A percentile compares a stretch with the other conserved stretches of the same genome.
phyloP scores from a whole-genome alignment of 2,329 filamentous ascomycete species.

The Parafenestella ontariensis region DNA sequence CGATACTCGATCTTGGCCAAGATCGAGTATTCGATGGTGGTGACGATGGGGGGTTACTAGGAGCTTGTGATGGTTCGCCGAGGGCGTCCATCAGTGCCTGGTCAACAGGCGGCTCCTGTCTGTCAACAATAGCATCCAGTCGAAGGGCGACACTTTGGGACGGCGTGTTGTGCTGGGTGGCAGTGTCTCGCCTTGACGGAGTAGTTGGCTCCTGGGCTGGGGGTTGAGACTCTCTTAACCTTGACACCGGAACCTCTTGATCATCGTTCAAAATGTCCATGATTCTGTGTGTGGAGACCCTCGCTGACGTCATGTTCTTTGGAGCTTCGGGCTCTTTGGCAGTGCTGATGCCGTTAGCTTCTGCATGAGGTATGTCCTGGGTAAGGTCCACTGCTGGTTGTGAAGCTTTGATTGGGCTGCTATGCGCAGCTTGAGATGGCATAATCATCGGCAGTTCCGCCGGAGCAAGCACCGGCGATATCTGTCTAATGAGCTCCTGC shows the following conservation, averaged over 20 bases:
- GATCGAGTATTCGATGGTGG: conserved; percentile 20
- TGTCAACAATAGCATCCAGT: conserved; percentile 27
- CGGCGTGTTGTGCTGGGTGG: conserved; percentile 24
- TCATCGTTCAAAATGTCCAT: conserved; percentile 49
- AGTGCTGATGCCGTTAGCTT: conserved; percentile 12
- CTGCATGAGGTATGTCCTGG: conserved; percentile 11
- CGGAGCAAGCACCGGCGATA: conserved; percentile 25
- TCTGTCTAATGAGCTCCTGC: conserved; percentile 17
- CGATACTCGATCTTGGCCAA: conserved; percentile 21
- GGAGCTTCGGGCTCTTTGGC: conserved; percentile 13
- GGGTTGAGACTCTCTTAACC: conserved; percentile 24
- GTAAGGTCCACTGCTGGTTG: conserved; percentile 9
- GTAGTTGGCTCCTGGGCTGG: conserved; percentile 25
- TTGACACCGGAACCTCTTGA: conserved; percentile 36
- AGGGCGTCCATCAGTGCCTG: conserved; percentile 30
- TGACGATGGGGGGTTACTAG: conserved; percentile 30
- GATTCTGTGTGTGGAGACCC: conserved; percentile 44
- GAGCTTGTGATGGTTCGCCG: conserved; percentile 15
- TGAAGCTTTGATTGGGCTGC: conserved; percentile 19
- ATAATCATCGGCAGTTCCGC: conserved; percentile 18
- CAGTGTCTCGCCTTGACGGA: conserved; percentile 17
- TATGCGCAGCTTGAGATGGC: conserved; percentile 27
- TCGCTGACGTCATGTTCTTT: conserved; percentile 31
- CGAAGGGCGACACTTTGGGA: conserved; percentile 24
- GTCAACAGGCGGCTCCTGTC: conserved; percentile 30